These are phyloP conservation scores for Athelia psychrophila DNA, from an alignment of 1,284 basidiomycete species.

Conservation along the genomic window DNA sequence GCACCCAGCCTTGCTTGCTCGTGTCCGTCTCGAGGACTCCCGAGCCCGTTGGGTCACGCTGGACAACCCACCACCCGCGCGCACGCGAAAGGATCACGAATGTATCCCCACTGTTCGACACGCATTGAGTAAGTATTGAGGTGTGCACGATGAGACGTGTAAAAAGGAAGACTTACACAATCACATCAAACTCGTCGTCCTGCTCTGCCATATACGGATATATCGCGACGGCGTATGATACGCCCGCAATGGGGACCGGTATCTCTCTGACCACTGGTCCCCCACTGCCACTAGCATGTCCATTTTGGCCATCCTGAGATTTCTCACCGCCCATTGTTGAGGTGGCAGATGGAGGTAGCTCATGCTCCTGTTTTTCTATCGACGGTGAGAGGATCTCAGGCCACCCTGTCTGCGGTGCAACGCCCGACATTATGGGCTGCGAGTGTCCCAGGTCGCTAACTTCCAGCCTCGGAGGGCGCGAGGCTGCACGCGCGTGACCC, in stretches of 20 bases:
- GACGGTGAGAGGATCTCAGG: slow-evolving; percentile 70
- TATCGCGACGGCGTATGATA: slow-evolving; percentile 88
- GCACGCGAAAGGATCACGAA: slow-evolving; percentile 93
- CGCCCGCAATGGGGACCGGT: slow-evolving; percentile 52
- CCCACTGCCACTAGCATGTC: slow-evolving; percentile 9
- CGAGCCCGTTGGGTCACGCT: slow-evolving; percentile 85
- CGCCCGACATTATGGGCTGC: slow-evolving; percentile 43
- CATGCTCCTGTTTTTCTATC: slow-evolving; percentile 45
- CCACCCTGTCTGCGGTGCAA: slow-evolving; percentile 66
- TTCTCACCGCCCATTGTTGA: slow-evolving; percentile 7
- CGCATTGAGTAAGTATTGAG: slow-evolving; percentile 7
- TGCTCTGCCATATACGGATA: slow-evolving; percentile 96
- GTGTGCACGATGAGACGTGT: slow-evolving; percentile 2
- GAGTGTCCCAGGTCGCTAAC: slow-evolving; percentile 48
- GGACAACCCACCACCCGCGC: slow-evolving; percentile 99
- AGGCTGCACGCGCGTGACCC: slow-evolving; percentile 13
- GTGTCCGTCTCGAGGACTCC: slow-evolving; percentile 78
- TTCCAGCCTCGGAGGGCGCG: slow-evolving; percentile 62
- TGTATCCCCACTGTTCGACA: slow-evolving; percentile 72
- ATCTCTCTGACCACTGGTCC: slow-evolving; percentile 40
- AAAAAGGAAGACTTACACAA: slow-evolving; percentile 73
- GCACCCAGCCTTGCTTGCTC: slow-evolving; percentile 83
- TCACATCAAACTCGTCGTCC: slow-evolving; percentile 97
- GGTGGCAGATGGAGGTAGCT: slow-evolving; percentile 10
- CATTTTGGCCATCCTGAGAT: slow-evolving; percentile 8